Conservation (phyloP, 345 rosid species). For the rapeseed (Brassica napus) region DNA sequence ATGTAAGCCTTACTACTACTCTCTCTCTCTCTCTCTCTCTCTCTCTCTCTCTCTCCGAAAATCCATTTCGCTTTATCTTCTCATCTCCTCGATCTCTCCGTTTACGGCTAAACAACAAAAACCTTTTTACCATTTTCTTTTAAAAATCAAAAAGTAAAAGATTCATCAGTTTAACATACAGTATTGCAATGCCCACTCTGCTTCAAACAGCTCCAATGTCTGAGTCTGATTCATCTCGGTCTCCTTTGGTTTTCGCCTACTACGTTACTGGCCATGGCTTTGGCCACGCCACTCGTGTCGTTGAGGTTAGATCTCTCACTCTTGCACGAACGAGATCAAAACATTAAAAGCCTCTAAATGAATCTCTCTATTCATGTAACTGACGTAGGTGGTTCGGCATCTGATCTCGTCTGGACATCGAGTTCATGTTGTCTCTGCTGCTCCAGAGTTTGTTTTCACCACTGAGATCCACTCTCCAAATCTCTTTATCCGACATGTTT, state of each 20-base stretch:
- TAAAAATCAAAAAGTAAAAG: background rate
- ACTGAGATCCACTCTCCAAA: slow-evolving; percentile 77
- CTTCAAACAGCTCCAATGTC: slow-evolving; percentile 32
- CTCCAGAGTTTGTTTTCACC: slow-evolving; percentile 92
- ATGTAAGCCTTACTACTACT: slow-evolving; percentile 17
- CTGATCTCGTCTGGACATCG: slow-evolving; percentile 79
- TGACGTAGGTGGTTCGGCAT: slow-evolving; percentile 71
- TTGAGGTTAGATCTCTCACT: slow-evolving; percentile 55
- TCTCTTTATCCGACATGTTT: slow-evolving; percentile 82
- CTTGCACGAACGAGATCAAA: background rate
- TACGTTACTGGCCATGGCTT: slow-evolving; percentile 97
- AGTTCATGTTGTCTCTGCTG: slow-evolving; percentile 89
- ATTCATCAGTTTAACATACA: background rate
- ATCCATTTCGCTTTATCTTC: slow-evolving; percentile 26
- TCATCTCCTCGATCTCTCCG: slow-evolving; percentile 23
- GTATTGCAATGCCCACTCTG: slow-evolving; percentile 22
- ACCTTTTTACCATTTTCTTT: background rate
- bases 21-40: background rate
- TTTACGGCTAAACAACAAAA: slow-evolving; percentile 28
- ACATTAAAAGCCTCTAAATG: background rate
- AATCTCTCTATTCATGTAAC: background rate
- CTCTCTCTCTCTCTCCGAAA: background rate
- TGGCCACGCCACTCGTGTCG: slow-evolving; percentile 98
- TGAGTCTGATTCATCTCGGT: slow-evolving; percentile 13
- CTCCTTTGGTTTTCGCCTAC: slow-evolving; percentile 72